Evolutionary conservation across 306 rosid genomes (phyloP).

Genomic region (Dalbergia cochinchinensis): DNA sequence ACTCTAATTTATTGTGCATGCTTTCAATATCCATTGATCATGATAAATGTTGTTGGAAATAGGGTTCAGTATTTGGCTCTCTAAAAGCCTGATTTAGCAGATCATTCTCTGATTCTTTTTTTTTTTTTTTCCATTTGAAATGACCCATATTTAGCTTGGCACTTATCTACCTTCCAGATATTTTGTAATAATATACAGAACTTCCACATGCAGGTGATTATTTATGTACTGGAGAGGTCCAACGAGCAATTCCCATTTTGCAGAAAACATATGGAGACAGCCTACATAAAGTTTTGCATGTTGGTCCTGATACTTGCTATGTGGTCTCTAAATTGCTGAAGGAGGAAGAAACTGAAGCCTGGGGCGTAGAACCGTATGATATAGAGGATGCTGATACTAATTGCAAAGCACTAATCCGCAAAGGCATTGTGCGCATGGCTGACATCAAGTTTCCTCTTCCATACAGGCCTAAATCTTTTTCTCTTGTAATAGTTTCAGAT

Average conservation of each 20-base stretch:
- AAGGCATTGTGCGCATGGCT: constrained; percentile 65
- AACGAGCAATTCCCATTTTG: constrained; percentile 57
- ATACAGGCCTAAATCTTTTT: constrained; percentile 65
- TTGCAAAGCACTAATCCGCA: constrained; percentile 63
- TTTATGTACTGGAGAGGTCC: constrained; percentile 65
- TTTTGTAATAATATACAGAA: not conserved
- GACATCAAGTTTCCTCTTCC: constrained; percentile 74
- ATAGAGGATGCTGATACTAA: constrained; percentile 63
- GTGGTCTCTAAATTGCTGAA: constrained; percentile 60
- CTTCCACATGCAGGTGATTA: constrained; percentile 56
- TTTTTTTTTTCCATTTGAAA: constrained; percentile 16
- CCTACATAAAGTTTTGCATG: constrained; percentile 63
- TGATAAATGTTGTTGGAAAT: not conserved
- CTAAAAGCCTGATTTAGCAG: not conserved
- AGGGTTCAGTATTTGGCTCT: constrained; percentile 6
- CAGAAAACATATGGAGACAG: constrained; percentile 60
- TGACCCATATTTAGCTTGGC: constrained; percentile 9
- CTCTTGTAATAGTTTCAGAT: constrained; percentile 68
- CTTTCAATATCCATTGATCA: not conserved
- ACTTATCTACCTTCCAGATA: not conserved
- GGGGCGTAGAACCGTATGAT: constrained; percentile 79
- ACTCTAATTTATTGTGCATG: not conserved
- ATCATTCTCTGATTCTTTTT: not conserved
- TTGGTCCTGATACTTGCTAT: constrained; percentile 65
- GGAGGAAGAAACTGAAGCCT: constrained; percentile 75